Evolutionary conservation across 306 rosid genomes (phyloP).

Genomic region (Sindora glabra): DNA sequence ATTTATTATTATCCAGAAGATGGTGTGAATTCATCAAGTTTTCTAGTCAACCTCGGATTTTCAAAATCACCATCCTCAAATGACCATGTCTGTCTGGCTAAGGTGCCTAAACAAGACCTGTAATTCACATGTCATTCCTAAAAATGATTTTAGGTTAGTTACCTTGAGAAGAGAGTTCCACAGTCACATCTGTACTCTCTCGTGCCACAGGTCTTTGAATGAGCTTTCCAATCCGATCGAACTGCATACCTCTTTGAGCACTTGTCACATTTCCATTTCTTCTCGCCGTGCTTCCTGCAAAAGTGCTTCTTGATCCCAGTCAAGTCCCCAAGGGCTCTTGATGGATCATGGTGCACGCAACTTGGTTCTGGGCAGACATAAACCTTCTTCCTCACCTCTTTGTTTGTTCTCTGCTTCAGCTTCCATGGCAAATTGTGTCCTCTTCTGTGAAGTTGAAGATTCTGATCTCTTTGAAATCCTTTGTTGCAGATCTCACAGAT

Average conservation of each 20-base stretch:
- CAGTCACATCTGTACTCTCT: constrained; percentile 97
- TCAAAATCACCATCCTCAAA: constrained; percentile 14
- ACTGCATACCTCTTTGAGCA: constrained; percentile 91
- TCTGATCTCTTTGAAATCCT: constrained; percentile 93
- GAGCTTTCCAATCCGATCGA: constrained; percentile 99
- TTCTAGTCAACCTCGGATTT: background rate
- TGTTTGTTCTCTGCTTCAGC: constrained; percentile 74
- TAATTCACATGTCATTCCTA: background rate
- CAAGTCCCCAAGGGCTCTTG: constrained; percentile 86
- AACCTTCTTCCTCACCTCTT: constrained; percentile 80
- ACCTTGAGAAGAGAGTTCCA: constrained; percentile 99
- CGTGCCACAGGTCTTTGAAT: constrained; percentile 90
- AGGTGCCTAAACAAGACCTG: background rate
- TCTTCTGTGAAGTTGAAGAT: constrained; percentile 93
- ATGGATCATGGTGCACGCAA: constrained; percentile 90
- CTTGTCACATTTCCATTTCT: constrained; percentile 98
- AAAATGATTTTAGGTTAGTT: constrained; percentile 18
- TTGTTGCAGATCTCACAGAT: constrained; percentile 89
- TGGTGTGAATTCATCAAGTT: background rate
- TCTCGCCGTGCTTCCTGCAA: constrained; percentile 92
- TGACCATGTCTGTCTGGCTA: constrained; percentile 8
- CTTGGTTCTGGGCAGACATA: constrained; percentile 82
- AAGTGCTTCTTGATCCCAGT: constrained; percentile 98
- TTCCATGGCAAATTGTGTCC: constrained; percentile 98
- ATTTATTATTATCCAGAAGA: background rate